Evolutionary conservation across 1,284 basidiomycete genomes (phyloP).

Genomic region (Mycena citricolor): DNA sequence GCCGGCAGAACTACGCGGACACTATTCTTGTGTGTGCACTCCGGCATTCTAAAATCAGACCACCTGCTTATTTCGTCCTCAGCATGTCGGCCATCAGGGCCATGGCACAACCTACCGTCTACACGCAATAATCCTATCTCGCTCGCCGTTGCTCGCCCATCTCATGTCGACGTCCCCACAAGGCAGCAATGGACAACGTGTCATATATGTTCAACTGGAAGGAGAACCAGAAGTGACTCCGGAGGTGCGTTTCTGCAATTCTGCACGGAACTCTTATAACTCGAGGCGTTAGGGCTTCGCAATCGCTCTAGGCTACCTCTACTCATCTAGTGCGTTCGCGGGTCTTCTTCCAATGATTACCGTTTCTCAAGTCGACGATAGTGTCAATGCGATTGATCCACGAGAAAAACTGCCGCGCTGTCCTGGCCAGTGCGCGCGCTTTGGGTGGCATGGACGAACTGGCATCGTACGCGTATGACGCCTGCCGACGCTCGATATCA

Average conservation of each 20-base stretch:
- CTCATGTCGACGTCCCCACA: constrained; percentile 76
- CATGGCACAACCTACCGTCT: constrained; percentile 56
- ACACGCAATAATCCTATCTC: constrained; percentile 81
- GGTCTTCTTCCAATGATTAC: neutral
- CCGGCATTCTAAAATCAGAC: constrained; percentile 17
- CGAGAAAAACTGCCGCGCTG: constrained; percentile 76
- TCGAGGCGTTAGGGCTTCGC: constrained; percentile 61
- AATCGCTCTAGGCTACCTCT: constrained; percentile 77
- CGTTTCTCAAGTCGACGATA: constrained; percentile 1
- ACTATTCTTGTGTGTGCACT: constrained; percentile 63
- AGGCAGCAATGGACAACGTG: constrained; percentile 51
- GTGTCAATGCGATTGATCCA: constrained; percentile 62
- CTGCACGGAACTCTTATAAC: constrained; percentile 23
- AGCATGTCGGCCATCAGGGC: constrained; percentile 73
- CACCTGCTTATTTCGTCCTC: constrained; percentile 23
- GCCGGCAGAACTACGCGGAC: constrained; percentile 72
- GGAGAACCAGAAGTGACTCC: constrained; percentile 79
- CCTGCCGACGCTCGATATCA: constrained; percentile 72
- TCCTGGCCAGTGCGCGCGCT: constrained; percentile 78
- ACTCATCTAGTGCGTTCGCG: constrained; percentile 51
- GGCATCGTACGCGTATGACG: constrained; percentile 73
- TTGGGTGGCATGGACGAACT: constrained; percentile 85
- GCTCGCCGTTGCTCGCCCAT: constrained; percentile 82
- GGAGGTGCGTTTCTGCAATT: constrained; percentile 58
- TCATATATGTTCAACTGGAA: constrained; percentile 73